These are phyloP conservation scores for Kwoniella heveanensis DNA, from an alignment of 768 basidiomycete genomes.

Conservation along the genomic window DNA sequence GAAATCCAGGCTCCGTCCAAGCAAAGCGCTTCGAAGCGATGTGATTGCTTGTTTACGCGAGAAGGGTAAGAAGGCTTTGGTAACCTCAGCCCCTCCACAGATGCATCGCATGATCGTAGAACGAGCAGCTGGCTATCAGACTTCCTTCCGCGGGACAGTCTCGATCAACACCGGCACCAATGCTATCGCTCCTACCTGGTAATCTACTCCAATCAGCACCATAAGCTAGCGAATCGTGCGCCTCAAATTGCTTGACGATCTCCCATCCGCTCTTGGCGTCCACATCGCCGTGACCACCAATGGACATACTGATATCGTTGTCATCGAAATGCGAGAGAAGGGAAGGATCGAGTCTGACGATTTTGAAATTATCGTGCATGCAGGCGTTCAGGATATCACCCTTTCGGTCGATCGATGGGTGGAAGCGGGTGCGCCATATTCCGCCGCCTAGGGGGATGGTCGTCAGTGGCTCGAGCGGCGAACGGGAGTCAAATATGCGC, in stretches of 20 bases:
- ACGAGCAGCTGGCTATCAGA: conserved; percentile 75
- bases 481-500: conserved; percentile 78
- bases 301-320: background rate
- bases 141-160: no score
- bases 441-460: conserved; percentile 80
- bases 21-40: background rate
- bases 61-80: background rate
- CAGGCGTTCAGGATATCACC: conserved; percentile 85
- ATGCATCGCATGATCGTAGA: conserved; percentile 85
- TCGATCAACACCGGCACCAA: conserved; percentile 60
- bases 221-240: conserved; percentile 82
- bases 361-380: conserved; percentile 97
- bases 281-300: conserved; percentile 11
- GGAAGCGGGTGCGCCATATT: conserved; percentile 95
- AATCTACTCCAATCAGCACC: conserved; percentile 84
- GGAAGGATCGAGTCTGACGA: conserved; percentile 61
- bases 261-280: conserved; percentile 29
- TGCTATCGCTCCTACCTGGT: conserved; percentile 31
- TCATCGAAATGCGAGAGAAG: conserved; percentile 3
- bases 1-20: no score
- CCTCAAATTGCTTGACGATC: conserved; percentile 67
- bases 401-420: conserved; percentile 69
- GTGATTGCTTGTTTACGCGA: background rate
- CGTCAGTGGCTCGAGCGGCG: conserved; percentile 63
- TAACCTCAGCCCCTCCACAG: conserved; percentile 70